A percentile compares a stretch with the other conserved stretches of the same genome.
Conservation (phyloP, 73 alveolate species). For the Diophrys appendiculata region DNA sequence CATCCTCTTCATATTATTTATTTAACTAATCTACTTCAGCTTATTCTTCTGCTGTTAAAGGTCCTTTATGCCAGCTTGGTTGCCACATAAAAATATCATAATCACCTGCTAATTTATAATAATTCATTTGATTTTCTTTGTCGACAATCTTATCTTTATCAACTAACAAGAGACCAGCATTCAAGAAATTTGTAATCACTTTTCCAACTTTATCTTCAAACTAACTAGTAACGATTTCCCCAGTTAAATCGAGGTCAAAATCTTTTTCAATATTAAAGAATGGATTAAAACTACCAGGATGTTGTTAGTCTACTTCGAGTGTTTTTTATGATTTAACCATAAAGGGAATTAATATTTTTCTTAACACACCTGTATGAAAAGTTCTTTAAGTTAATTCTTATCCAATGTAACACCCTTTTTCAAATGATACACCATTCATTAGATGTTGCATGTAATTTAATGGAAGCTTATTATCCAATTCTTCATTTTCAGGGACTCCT, state of each 20-base stretch:
- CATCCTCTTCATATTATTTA: no score
- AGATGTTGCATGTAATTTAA: constrained; percentile 43
- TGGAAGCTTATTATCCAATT: constrained; percentile 59
- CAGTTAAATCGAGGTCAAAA: constrained; percentile 10
- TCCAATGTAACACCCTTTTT: constrained; percentile 84
- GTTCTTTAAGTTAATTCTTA: constrained; percentile 77
- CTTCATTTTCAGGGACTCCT: constrained; percentile 67
- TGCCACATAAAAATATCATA: no score
- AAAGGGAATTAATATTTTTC: constrained; percentile 59
- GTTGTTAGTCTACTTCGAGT: background rate
- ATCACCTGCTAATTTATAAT: no score
- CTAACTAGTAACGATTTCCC: constrained; percentile 5
- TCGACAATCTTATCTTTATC: no score
- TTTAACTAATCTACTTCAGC: no score
- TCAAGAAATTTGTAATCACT: background rate
- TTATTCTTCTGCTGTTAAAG: no score
- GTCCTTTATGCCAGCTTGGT: no score
- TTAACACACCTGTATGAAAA: constrained; percentile 67
- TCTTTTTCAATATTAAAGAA: background rate
- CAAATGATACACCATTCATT: constrained; percentile 57
- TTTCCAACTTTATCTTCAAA: background rate
- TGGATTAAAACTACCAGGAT: constrained; percentile 1
- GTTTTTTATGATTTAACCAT: constrained; percentile 3
- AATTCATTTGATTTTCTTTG: no score
- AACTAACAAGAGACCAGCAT: no score